Percentiles rank a stretch among this genome's conserved stretches.
Conservation (phyloP, 176 grass and related monocot species). For the Carex kokanica region DNA sequence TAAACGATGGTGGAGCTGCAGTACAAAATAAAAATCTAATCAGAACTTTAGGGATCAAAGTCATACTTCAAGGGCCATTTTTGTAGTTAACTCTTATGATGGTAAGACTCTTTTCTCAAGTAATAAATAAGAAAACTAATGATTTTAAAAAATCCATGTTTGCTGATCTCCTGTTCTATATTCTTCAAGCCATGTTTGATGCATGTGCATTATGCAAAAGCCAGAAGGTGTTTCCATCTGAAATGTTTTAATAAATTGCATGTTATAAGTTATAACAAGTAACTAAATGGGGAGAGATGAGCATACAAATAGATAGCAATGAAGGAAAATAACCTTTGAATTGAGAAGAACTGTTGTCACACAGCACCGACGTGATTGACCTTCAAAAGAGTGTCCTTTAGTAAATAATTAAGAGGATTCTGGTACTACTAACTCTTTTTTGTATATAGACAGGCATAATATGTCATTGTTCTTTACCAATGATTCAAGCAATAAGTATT, state of each 20-base stretch:
- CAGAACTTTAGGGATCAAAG: too few species aligned
- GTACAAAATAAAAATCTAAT: too few species aligned
- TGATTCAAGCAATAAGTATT: not conserved
- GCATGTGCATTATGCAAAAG: slow-evolving; percentile 51
- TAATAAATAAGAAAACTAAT: not conserved
- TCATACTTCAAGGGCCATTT: too few species aligned
- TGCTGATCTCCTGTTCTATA: slow-evolving; percentile 33
- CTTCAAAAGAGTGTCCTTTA: slow-evolving; percentile 35
- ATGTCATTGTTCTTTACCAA: not conserved
- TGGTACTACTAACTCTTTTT: not conserved
- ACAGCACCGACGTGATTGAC: slow-evolving; percentile 41
- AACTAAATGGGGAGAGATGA: slow-evolving; percentile 6
- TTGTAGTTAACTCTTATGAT: too few species aligned
- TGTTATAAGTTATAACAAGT: not conserved
- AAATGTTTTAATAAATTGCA: slow-evolving; percentile 8
- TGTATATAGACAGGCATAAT: not conserved
- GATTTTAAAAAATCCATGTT: slow-evolving; percentile 26
- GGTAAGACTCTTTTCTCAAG: too few species aligned
- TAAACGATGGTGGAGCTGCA: too few species aligned
- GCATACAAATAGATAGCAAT: not conserved
- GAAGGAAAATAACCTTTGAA: slow-evolving; percentile 45
- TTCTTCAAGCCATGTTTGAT: slow-evolving; percentile 77
- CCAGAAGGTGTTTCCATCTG: slow-evolving; percentile 48
- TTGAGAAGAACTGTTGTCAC: slow-evolving; percentile 52
- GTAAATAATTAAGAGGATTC: not conserved